These are phyloP conservation scores for Trichoderma atroviride DNA, from an alignment of 2,329 filamentous ascomycete species.

Conservation along the genomic window DNA sequence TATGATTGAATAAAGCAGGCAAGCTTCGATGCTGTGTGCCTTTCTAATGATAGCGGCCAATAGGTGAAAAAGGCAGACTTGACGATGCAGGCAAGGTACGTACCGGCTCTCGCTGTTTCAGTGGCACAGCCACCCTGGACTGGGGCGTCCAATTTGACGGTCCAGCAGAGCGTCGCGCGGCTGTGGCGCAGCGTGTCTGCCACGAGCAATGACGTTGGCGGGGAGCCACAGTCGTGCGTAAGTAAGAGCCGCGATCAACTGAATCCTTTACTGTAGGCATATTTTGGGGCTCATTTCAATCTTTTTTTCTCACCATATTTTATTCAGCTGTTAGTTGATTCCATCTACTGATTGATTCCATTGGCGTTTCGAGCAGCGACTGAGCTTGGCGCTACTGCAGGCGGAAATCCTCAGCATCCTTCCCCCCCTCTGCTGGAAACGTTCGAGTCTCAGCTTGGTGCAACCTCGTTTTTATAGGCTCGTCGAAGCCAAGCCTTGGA, in stretches of 20 bases:
- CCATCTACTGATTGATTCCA: not conserved
- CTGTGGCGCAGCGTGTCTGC: conserved; percentile 22
- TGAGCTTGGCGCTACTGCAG: not conserved
- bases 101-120: not conserved
- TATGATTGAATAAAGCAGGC: not conserved
- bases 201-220: conserved; percentile 23
- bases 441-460: not conserved
- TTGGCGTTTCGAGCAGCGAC: not conserved
- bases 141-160: too few species aligned
- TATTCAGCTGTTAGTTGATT: not conserved
- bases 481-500: conserved; percentile 4
- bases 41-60: not conserved
- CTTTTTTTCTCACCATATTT: not conserved
- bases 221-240: conserved; percentile 13
- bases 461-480: conserved; percentile 8
- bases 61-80: not conserved
- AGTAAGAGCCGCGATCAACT: not conserved
- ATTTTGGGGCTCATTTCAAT: not conserved
- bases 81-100: not conserved
- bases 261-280: not conserved
- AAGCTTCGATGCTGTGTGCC: not conserved
- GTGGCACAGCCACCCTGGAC: not conserved
- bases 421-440: not conserved
- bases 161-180: conserved; percentile 22
- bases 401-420: not conserved